Base-by-base conservation (phyloP, 2,329 filamentous ascomycete genomes). In the Penicillium rolfsii region DNA sequence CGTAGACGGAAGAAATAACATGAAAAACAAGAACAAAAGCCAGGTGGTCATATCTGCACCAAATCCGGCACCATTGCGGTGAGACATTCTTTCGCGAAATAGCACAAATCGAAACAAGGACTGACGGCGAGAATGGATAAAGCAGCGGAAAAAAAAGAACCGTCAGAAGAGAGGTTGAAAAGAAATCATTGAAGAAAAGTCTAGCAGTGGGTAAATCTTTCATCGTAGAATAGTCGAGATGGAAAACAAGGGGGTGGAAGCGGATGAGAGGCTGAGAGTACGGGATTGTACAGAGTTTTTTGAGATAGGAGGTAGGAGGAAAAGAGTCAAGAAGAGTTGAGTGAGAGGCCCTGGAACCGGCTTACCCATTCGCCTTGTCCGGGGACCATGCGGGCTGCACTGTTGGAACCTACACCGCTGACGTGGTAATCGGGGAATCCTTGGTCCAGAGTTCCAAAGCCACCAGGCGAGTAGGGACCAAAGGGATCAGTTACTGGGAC, bases 321-420 rank as follows among this genome's bases (percentile, higher is more conserved):
- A 12, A 5, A 19, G 14, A 11, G 40, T 75, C 65, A 81, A 65
- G 85, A 85, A 65, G 85, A 85, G 71, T 90, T 90, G 64, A 93
- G 83, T 2, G 90, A 93, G 19, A 93, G 79, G 9, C 89, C 85
- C 73, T 92, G 89, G 73, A 91, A 91, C 5, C 83, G 77, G 56
- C 80, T 79, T 28, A 83, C 77, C 88, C 89, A 91, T 53, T 90
- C 87, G 52, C 82, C 75, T 16, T 70, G 76, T 26, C 67, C 68
- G 50, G 67, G 74, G 61, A 74, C 77, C 54, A 67, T 70, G 60
- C 73, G 74, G 64, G 67, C 72, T 41, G 62, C 67, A 35, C 66
- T 73, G 66, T 56, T 75, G 63, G 64, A 66, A 77, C 70, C 62
- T 76, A 77, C 63, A 78, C 54, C 69, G 58, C 61, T 68, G 56